Conservation (phyloP, 2,329 filamentous ascomycete species). For the Lachnellula occidentalis region DNA sequence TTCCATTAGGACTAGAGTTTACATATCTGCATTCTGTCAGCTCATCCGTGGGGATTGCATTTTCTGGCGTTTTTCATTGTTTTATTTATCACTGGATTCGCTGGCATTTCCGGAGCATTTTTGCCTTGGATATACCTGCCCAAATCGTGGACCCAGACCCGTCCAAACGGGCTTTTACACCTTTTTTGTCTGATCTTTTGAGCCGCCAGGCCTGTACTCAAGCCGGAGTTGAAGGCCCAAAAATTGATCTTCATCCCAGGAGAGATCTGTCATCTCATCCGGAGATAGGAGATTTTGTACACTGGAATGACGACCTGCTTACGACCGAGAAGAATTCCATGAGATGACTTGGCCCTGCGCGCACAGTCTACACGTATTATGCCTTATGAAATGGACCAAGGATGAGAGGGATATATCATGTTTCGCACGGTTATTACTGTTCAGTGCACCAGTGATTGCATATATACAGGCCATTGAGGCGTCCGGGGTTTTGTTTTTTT, state of each 20-base stretch:
- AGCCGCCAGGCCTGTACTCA: conserved; percentile 18
- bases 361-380: conserved; percentile 22
- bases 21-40: conserved; percentile 17
- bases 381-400: conserved; percentile 23
- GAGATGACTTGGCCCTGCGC: conserved; percentile 19
- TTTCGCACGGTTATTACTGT: conserved; percentile 20
- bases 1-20: conserved; percentile 14
- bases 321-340: conserved; percentile 14
- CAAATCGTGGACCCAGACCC: conserved; percentile 21
- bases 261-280: not conserved
- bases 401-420: conserved; percentile 16
- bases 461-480: conserved; percentile 28
- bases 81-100: conserved; percentile 19
- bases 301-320: conserved; percentile 11
- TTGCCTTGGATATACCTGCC: conserved; percentile 14
- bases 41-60: conserved; percentile 18
- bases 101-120: conserved; percentile 19
- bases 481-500: conserved; percentile 21
- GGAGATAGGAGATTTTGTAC: conserved; percentile 6
- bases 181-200: conserved; percentile 16
- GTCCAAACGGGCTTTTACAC: conserved; percentile 16
- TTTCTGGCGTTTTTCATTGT: conserved; percentile 26
- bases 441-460: conserved; percentile 31
- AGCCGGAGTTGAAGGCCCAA: conserved; percentile 17
- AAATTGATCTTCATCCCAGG: conserved; percentile 12